Evolutionary conservation across 2,329 filamentous ascomycete species (phyloP).

Genomic region (Fusarium sp.): DNA sequence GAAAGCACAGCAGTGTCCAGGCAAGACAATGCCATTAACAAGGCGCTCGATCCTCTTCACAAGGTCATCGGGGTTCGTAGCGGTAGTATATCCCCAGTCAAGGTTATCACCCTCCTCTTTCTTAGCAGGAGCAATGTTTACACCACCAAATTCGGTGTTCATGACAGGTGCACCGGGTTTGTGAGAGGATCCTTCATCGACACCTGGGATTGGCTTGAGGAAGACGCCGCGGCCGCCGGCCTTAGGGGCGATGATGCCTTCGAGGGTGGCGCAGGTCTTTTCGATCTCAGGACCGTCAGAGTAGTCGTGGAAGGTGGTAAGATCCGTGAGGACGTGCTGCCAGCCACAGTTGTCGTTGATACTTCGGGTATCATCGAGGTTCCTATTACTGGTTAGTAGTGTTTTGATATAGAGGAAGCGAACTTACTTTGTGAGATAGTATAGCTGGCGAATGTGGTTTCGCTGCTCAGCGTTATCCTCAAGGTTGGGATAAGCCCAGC

Average conservation of each 20-base stretch:
- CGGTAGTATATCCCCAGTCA: conserved; percentile 77
- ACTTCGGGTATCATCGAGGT: conserved; percentile 70
- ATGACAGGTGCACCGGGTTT: conserved; percentile 67
- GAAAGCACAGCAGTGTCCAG: conserved; percentile 68
- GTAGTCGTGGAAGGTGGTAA: conserved; percentile 77
- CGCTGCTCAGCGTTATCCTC: conserved; percentile 67
- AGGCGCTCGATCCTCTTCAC: conserved; percentile 68
- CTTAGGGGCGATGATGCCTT: conserved; percentile 65
- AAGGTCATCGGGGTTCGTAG: conserved; percentile 68
- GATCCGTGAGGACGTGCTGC: conserved; percentile 73
- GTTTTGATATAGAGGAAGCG: conserved; percentile 29
- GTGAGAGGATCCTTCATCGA: conserved; percentile 63
- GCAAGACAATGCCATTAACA: conserved; percentile 66
- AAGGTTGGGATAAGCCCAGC: conserved; percentile 72
- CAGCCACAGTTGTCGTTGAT: conserved; percentile 79
- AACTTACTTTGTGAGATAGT: conserved; percentile 70
- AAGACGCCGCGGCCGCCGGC: conserved; percentile 65
- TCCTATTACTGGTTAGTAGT: conserved; percentile 44
- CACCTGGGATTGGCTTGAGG: conserved; percentile 55
- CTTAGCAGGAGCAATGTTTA: conserved; percentile 69
- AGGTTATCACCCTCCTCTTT: conserved; percentile 54
- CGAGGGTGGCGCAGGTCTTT: conserved; percentile 63
- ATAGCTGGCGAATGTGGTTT: conserved; percentile 71
- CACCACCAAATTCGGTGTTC: conserved; percentile 75
- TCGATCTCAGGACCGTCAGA: conserved; percentile 66